Evolutionary conservation across 176 grass and related monocot species (phyloP).

Genomic region (Calamus simplicifolius): DNA sequence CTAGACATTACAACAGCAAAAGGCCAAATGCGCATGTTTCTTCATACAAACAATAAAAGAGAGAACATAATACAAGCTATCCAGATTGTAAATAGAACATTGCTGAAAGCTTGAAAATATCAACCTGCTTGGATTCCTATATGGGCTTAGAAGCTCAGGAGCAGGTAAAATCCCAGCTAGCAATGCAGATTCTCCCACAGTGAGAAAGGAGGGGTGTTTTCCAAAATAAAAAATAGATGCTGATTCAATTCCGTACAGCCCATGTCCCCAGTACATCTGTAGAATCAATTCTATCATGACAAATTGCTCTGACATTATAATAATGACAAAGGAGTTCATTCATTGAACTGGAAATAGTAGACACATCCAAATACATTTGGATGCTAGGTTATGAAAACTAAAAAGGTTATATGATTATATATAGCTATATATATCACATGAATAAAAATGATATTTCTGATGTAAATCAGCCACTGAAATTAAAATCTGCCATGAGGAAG

Average conservation of each 20-base stretch:
- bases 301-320: background rate
- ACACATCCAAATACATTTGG: too few species aligned
- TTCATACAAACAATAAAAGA: too few species aligned
- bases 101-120: background rate
- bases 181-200: slow-evolving; percentile 8
- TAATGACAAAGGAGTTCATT: too few species aligned
- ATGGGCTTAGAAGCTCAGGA: slow-evolving; percentile 9
- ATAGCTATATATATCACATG: too few species aligned
- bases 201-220: slow-evolving; percentile 7
- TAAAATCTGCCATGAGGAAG: too few species aligned
- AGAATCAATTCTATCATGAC: background rate
- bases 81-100: background rate
- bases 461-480: too few species aligned
- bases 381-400: too few species aligned
- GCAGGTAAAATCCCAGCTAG: slow-evolving; percentile 8
- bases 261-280: slow-evolving; percentile 14
- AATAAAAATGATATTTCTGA: too few species aligned
- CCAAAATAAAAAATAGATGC: slow-evolving; percentile 4
- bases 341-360: too few species aligned
- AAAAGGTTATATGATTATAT: too few species aligned
- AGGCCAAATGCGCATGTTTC: too few species aligned
- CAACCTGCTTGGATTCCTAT: slow-evolving; percentile 3
- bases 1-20: background rate
- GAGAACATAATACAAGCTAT: too few species aligned
- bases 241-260: slow-evolving; percentile 9